A percentile compares a stretch with the other conserved stretches of the same genome.
phyloP scores from a whole-genome alignment of 495 filamentous ascomycete species.

The Hyaloscypha hepaticicola region DNA sequence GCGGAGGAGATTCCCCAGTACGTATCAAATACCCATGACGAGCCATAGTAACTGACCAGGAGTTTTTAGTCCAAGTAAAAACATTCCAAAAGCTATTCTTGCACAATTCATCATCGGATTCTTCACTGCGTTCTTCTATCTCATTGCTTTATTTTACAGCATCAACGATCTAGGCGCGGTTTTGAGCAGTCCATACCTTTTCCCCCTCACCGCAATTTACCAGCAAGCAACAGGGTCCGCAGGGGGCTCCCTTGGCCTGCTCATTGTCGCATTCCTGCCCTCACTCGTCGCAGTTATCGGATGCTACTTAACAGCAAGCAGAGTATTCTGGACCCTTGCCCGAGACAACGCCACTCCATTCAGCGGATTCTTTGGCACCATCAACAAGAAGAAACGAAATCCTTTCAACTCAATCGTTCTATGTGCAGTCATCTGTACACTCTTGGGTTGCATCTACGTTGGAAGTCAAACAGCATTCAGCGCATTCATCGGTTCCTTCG shows the following conservation, averaged over 20 bases:
- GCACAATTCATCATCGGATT: constrained; percentile 60
- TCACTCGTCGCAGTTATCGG: constrained; percentile 60
- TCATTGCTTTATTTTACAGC: constrained; percentile 70
- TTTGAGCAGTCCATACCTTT: constrained; percentile 49
- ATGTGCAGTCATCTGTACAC: constrained; percentile 50
- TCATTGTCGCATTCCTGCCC: constrained; percentile 67
- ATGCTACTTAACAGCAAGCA: constrained; percentile 28
- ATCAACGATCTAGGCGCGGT: constrained; percentile 64
- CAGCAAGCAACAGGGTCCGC: constrained; percentile 65
- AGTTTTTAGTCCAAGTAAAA: constrained; percentile 46
- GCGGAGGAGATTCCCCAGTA: constrained; percentile 74
- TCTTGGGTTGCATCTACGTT: constrained; percentile 65
- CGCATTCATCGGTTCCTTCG: constrained; percentile 62
- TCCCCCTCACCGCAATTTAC: constrained; percentile 79
- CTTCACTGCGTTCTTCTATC: constrained; percentile 68
- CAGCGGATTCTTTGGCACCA: constrained; percentile 35
- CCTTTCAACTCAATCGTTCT: constrained; percentile 62
- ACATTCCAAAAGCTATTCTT: constrained; percentile 63
- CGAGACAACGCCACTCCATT: constrained; percentile 59
- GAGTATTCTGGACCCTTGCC: constrained; percentile 71
- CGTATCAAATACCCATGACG: not conserved
- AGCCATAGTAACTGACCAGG: not conserved
- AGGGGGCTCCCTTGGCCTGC: constrained; percentile 61
- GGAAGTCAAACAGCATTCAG: constrained; percentile 64
- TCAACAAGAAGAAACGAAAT: constrained; percentile 45